A percentile compares a stretch with the other conserved stretches of the same genome.
phyloP scores from a whole-genome alignment of 768 basidiomycete species.

The Tylopilus plumbeoviolaceoides region DNA sequence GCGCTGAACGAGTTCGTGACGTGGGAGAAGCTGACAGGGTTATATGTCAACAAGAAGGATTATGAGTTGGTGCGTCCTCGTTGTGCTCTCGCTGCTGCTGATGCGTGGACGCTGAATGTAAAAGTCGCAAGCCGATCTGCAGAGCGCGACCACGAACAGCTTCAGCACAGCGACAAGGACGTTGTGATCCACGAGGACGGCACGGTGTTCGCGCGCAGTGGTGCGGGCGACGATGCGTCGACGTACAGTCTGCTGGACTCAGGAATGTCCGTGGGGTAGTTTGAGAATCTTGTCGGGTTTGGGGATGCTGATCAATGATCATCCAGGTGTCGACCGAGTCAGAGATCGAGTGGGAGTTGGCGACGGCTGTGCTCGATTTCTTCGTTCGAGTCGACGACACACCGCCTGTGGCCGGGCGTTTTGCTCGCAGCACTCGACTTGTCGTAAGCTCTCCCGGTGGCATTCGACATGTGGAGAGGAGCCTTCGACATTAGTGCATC shows the following conservation, averaged over 20 bases:
- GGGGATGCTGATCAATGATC: conserved; percentile 66
- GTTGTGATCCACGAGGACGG: conserved; percentile 64
- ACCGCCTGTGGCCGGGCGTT: too few relatives aligned
- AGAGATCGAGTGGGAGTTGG: conserved; percentile 45
- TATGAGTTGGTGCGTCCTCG: conserved; percentile 57
- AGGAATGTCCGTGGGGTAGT: conserved; percentile 24
- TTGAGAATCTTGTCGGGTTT: conserved; percentile 1
- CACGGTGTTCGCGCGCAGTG: conserved; percentile 31
- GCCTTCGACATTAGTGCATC: too few relatives aligned
- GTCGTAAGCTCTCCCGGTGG: too few relatives aligned
- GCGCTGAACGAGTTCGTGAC: conserved; percentile 99
- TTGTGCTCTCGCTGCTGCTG: not conserved
- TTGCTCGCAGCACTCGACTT: too few relatives aligned
- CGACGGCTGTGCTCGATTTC: too few relatives aligned
- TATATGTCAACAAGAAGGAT: conserved; percentile 87
- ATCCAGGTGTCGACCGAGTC: conserved; percentile 77
- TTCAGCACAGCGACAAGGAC: not conserved
- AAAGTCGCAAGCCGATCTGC: conserved; percentile 76
- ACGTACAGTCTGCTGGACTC: conserved; percentile 39
- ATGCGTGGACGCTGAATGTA: conserved; percentile 81
- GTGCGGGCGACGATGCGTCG: conserved; percentile 64
- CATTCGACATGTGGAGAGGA: too few relatives aligned
- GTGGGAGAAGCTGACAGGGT: conserved; percentile 95
- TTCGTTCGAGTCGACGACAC: too few relatives aligned
- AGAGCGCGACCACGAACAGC: conserved; percentile 25